Conservation (phyloP, 228 moss, liverwort and hornwort species). For the Sphagnum magellanicum region DNA sequence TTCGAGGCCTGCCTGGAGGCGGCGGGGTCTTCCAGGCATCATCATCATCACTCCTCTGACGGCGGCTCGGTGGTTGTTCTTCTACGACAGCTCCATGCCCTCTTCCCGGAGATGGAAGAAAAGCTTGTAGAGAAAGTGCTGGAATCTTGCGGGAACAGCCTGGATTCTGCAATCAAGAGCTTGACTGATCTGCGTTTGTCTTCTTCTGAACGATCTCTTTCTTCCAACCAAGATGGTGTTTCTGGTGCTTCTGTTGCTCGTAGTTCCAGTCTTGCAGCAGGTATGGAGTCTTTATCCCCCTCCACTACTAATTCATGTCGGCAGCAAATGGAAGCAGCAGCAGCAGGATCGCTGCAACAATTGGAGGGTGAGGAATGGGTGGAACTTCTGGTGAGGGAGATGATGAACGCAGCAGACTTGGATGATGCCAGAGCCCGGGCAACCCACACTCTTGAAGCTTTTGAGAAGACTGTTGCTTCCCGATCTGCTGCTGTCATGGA, state of each 20-base stretch:
- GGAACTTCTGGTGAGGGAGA: constrained; percentile 71
- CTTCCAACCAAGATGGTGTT: constrained; percentile 11
- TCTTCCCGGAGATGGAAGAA: constrained; percentile 89
- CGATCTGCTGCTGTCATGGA: constrained; percentile 47
- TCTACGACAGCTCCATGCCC: constrained; percentile 76
- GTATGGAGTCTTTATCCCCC: not conserved
- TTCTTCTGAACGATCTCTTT: constrained; percentile 29
- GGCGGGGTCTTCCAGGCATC: constrained; percentile 9
- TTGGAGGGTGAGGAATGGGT: constrained; percentile 80
- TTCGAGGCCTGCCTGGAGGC: constrained; percentile 59
- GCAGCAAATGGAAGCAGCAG: constrained; percentile 20
- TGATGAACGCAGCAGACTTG: constrained; percentile 73
- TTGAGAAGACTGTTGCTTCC: constrained; percentile 62
- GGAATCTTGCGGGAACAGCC: constrained; percentile 66
- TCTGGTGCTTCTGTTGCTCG: constrained; percentile 18
- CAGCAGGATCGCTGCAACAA: constrained; percentile 23
- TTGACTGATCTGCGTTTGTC: constrained; percentile 67
- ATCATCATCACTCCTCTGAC: constrained; percentile 29
- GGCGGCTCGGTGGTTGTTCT: constrained; percentile 33
- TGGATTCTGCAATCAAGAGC: constrained; percentile 89
- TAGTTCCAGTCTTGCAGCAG: constrained; percentile 5
- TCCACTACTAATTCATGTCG: constrained; percentile 6
- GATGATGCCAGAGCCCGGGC: constrained; percentile 72
- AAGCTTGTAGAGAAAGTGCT: constrained; percentile 75
- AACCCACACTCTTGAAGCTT: constrained; percentile 67